Evolutionary conservation across 352 stramenopile species (phyloP), one percentile per base, ranked within the genome.

Genomic region (Plasmopara halstedii): DNA sequence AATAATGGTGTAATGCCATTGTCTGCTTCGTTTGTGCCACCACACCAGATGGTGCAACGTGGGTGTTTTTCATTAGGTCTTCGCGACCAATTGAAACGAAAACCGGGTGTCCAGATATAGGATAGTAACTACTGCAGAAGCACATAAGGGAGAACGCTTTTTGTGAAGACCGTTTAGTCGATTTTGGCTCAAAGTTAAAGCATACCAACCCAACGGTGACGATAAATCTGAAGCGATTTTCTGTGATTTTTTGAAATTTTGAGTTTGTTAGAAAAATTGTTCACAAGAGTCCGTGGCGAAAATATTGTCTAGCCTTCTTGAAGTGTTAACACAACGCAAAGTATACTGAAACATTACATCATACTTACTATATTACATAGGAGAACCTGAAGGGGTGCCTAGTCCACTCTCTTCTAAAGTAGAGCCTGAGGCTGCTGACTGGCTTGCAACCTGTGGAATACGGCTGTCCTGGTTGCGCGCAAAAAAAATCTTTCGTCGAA

Each of bases 61-160:
- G 72, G 80, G 44, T 85, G 68, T 41, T 86, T 88, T 50, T 88
- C 77, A 10, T 62, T 86, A 11, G 77, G 77, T 8, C 55, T 88
- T 14, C 73, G 71, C 15, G 68, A 85, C 51, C 67, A 83, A 42
- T 58, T 88, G 44, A 88, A 88, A 56, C 71, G 70, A 6, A 73
- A 76, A 17, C 73, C 69, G 20, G 44, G 42, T 3, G 17, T 58
- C 25, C 56, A 37, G 41, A 51, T 34, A 26, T 56, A 41, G 49
- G 26, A 42, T n/a, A n/a, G n/a, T n/a, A n/a, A n/a, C n/a, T n/a
- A n/a, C n/a, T n/a, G n/a, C n/a, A n/a, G n/a, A n/a, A n/a, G n/a
- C n/a, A n/a, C n/a, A n/a, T n/a, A n/a, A n/a, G n/a, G n/a, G n/a
- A n/a, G n/a, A n/a, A n/a, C n/a, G n/a, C n/a, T n/a, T n/a, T n/a